These are phyloP conservation scores for Penicillium paxilli DNA, from an alignment of 495 filamentous ascomycete genomes.

Conservation along the genomic window DNA sequence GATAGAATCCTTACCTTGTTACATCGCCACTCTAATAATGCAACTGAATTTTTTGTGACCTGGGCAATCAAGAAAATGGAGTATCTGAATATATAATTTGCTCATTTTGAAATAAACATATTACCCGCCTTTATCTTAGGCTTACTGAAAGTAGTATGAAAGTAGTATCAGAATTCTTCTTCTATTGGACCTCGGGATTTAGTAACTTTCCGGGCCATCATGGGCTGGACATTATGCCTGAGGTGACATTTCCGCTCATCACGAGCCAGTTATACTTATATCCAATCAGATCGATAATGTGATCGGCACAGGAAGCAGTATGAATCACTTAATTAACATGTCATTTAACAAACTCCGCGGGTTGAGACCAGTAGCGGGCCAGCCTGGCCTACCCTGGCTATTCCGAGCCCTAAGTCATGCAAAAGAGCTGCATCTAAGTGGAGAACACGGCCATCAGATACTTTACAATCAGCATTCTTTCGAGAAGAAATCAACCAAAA, in stretches of 20 bases:
- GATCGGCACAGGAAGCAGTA: neutral
- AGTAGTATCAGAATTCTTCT: too few species aligned
- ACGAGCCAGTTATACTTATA: neutral
- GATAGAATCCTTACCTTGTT: neutral
- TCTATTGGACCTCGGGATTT: too few species aligned
- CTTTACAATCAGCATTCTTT: neutral
- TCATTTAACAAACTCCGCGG: neutral
- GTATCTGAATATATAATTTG: neutral
- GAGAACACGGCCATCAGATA: neutral
- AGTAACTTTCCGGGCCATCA: neutral
- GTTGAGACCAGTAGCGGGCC: neutral
- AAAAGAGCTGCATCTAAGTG: neutral
- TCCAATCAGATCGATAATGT: neutral
- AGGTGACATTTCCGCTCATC: neutral
- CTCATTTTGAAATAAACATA: neutral
- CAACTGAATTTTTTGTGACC: neutral
- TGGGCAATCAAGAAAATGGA: neutral
- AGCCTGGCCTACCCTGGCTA: neutral
- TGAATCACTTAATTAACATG: neutral
- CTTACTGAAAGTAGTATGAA: too few species aligned
- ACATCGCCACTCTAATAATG: neutral
- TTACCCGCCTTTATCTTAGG: neutral
- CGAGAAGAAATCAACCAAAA: too few species aligned
- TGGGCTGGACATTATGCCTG: neutral
- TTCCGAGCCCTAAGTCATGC: neutral